These are phyloP conservation scores for Aspergillus aculeatus DNA, from an alignment of 2,329 filamentous ascomycete species.

Conservation along the genomic window DNA sequence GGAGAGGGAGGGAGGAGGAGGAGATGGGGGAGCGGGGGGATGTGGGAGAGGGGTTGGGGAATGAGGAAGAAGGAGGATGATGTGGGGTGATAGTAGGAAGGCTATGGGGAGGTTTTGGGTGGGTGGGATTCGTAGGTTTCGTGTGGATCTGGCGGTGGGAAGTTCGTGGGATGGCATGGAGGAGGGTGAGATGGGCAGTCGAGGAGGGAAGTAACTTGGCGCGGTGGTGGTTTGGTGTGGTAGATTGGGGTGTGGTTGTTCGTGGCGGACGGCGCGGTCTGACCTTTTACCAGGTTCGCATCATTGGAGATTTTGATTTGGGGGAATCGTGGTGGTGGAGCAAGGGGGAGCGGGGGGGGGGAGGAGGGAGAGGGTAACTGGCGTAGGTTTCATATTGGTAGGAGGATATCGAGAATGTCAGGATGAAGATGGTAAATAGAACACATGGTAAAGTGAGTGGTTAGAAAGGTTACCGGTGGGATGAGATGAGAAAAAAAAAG, in stretches of 20 bases:
- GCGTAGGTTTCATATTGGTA: too few species aligned
- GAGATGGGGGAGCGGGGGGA: neutral
- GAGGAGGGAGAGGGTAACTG: neutral
- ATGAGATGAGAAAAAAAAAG: too few species aligned
- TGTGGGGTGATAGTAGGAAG: neutral
- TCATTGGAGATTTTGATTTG: conserved; percentile 38
- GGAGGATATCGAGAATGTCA: too few species aligned
- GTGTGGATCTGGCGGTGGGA: neutral
- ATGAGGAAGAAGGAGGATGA: neutral
- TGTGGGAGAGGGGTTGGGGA: neutral
- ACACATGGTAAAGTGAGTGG: too few species aligned
- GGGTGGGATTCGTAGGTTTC: neutral
- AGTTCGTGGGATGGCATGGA: neutral
- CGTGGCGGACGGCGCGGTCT: conserved; percentile 29
- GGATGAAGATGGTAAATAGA: too few species aligned
- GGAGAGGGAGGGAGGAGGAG: neutral
- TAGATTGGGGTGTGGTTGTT: conserved; percentile 6
- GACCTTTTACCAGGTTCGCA: conserved; percentile 50
- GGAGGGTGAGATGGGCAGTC: neutral
- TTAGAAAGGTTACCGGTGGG: too few species aligned
- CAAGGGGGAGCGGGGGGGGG: neutral
- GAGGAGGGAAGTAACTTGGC: neutral
- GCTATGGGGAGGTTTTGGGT: neutral
- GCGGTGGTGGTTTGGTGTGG: conserved; percentile 18
- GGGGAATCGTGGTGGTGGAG: neutral